A percentile compares a stretch with the other conserved stretches of the same genome.
Conservation (phyloP, 495 filamentous ascomycete genomes). For the Annulohypoxylon bovei region DNA sequence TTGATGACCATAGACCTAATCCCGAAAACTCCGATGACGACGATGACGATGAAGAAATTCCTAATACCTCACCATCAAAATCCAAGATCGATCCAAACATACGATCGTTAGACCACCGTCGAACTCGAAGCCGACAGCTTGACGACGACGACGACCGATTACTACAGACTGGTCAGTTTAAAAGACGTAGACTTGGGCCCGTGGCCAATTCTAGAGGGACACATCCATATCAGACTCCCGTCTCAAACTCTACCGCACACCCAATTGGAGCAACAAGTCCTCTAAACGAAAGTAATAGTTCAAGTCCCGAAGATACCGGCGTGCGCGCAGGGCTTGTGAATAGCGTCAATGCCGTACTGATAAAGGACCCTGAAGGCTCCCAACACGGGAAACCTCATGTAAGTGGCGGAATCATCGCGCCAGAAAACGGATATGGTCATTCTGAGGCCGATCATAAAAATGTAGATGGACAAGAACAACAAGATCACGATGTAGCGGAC, state of each 20-base stretch:
- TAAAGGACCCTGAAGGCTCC: not conserved
- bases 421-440: not conserved
- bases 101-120: slow-evolving; percentile 16
- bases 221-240: not conserved
- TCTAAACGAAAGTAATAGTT: not conserved
- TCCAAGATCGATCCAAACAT: not conserved
- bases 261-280: not conserved
- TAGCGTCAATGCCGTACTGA: slow-evolving; percentile 37
- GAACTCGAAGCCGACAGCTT: slow-evolving; percentile 2
- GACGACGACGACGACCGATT: slow-evolving; percentile 2
- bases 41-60: slow-evolving; percentile 20
- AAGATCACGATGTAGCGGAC: not conserved
- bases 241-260: not conserved
- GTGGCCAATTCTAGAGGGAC: not conserved
- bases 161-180: slow-evolving; percentile 12
- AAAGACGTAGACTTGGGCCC: slow-evolving; percentile 33
- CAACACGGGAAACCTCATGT: not conserved
- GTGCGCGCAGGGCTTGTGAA: slow-evolving; percentile 31
- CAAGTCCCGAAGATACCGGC: slow-evolving; percentile 15
- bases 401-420: not conserved
- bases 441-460: not conserved
- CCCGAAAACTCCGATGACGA: slow-evolving; percentile 28
- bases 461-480: not conserved
- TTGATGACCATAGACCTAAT: not conserved
- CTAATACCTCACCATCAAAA: slow-evolving; percentile 9